Evolutionary conservation across 2,329 filamentous ascomycete species (phyloP), one percentile per base, ranked within the genome.

Genomic region (Fusarium hostae): DNA sequence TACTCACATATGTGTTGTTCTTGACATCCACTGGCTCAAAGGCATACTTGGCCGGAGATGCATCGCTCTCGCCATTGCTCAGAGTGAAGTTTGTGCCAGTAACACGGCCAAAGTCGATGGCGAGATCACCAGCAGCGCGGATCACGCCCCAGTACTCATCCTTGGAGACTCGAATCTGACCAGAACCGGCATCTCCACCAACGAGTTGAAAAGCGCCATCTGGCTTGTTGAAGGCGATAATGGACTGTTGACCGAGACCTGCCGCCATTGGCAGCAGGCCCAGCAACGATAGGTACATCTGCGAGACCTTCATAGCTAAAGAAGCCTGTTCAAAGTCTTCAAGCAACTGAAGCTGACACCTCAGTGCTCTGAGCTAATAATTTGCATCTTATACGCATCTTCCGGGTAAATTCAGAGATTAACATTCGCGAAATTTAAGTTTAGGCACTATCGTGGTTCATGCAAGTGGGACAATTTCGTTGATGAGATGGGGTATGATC

Each of bases 61-160:
- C 79, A 5, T 75, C 78, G 6, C 63, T 72, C 62, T 81, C 75
- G 16, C 84, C 85, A 34, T 88, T 88, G 73, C 86, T 86, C 7
- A 89, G 81, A 2, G 89, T 88, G 63, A 90, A 87, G 78, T 92
- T 91, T 30, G 81, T 85, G 12, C 90, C 90, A 1, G 90, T 92
- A 8, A 93, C 90, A n/a, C 89, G 87, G 20, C 90, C 90, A 80
- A 94, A 92, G 78, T 94, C 91, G 7, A 84, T 76, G 0, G 90
- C 89, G 13, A 94, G 84, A 78, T 94, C 91, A 41, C 89, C 84
- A 1, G 90, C 91, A 9, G 89, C 90, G 30, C 91, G 86, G 59
- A 92, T 84, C 2, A 93, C 91, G 62, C 90, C 91, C 81, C 89
- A 90, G 83, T 88, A 91, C 66, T 93, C 91, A 60, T 87, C 81